Percentiles rank a stretch among this genome's conserved stretches.
These are phyloP conservation scores for Flaveria ramosissima DNA, from an alignment of 129 eudicot genomes.

Conservation along the genomic window DNA sequence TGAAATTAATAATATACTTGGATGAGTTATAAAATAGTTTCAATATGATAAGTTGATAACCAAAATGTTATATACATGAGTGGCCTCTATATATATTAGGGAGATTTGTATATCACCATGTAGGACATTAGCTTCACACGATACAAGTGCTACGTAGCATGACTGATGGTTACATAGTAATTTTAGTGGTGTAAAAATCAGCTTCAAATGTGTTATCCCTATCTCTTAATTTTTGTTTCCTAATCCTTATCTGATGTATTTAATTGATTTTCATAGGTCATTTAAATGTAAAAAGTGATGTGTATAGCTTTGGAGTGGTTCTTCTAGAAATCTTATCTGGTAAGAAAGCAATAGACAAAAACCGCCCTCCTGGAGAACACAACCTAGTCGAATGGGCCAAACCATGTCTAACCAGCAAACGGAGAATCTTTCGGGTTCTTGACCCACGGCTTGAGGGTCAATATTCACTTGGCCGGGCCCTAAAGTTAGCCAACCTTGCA, in stretches of 20 bases:
- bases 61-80: no score
- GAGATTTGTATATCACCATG: no score
- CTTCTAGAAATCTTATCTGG: constrained; percentile 84
- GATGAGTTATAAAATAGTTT: no score
- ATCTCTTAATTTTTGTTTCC: not conserved
- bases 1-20: no score
- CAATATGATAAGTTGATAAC: no score
- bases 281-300: constrained; percentile 79
- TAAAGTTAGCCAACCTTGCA: constrained; percentile 64
- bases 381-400: constrained; percentile 92
- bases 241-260: not conserved
- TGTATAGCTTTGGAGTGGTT: constrained; percentile 89
- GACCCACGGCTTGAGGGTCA: constrained; percentile 89
- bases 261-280: constrained; percentile 52
- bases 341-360: constrained; percentile 83
- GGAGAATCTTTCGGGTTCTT: constrained; percentile 66
- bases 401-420: constrained; percentile 72
- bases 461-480: constrained; percentile 60
- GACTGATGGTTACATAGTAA: no score
- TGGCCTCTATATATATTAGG: no score
- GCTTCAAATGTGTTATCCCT: no score
- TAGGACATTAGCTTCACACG: no score
- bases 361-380: constrained; percentile 77
- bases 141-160: no score
- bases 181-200: no score